Evolutionary conservation across 108 stramenopile genomes (phyloP), one percentile per base, ranked within the genome.

Genomic region (Nannochloropsis salina): DNA sequence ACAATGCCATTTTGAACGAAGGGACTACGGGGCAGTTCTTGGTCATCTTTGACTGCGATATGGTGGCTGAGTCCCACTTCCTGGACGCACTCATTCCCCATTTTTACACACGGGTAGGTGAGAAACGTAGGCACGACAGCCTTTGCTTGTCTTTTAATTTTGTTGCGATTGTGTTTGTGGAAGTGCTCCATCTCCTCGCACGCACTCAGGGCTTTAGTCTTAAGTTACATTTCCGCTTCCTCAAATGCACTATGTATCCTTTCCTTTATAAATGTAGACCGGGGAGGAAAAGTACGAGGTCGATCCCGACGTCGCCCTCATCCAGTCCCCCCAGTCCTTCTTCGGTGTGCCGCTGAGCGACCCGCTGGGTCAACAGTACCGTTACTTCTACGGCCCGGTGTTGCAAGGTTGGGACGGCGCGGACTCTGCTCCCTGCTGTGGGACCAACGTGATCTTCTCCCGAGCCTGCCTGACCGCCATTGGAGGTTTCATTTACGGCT

Each of bases 51-150:
- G 61, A 74, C n/a, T 74, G 61, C n/a, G 61, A 74, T 2, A 74
- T 74, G 61, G 61, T 74, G 61, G 61, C 61, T 15, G 61, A 74
- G 61, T n/a, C 61, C 61, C 61, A 74, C n/a, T 74, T 74, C 61
- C n/a, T 74, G 61, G 61, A 74, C n/a, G 61, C 61, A n/a, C 6
- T 74, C 5, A 74, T 74, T 6, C 61, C 61, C n/a, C 61, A 74
- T 74, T 74, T 74, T n/a, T 74, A 74, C 61, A 74, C n/a, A n/a
- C 61, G 61, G n/a, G 61, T 74, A 74, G 2, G 61, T 74, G 61
- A 3, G 4, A n/a, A n/a, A 74, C n/a, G 61, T 74, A 74, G 3
- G 61, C n/a, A 74, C 6, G 8, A 31, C 31, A 1, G 31, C 31
- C 31, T 0, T 4, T 74, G n/a, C 8, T 6, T 74, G 15, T 74